Percentiles rank a stretch among this genome's conserved stretches.
phyloP scores from a whole-genome alignment of 306 rosid genomes.

The Vicia faba region DNA sequence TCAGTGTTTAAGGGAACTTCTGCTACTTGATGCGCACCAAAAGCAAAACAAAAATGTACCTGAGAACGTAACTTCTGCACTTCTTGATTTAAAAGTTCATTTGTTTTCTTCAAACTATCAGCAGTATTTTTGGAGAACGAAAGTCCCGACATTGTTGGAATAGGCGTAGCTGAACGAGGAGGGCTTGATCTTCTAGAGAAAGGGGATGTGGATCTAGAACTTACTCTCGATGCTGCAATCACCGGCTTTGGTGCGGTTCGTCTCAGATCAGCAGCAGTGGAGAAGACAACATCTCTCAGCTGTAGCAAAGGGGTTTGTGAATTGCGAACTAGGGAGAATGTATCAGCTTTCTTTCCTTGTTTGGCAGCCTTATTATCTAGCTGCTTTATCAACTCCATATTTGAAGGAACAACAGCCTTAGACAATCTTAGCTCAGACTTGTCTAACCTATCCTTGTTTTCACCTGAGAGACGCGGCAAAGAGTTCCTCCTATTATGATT shows the following conservation, averaged over 20 bases:
- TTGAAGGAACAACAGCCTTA: slow-evolving; percentile 70
- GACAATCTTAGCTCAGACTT: slow-evolving; percentile 76
- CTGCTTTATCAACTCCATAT: slow-evolving; percentile 94
- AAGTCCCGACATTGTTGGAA: slow-evolving; percentile 93
- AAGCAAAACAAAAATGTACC: slow-evolving; percentile 51
- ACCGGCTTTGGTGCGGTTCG: slow-evolving; percentile 75
- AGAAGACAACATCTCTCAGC: slow-evolving; percentile 82
- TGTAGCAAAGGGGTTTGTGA: slow-evolving; percentile 79
- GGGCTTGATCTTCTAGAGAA: slow-evolving; percentile 91
- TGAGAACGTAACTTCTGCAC: slow-evolving; percentile 72
- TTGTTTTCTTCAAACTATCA: slow-evolving; percentile 88
- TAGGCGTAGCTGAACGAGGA: slow-evolving; percentile 95
- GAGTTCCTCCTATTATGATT: slow-evolving; percentile 60
- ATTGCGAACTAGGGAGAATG: slow-evolving; percentile 77
- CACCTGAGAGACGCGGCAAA: slow-evolving; percentile 89
- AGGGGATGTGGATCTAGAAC: slow-evolving; percentile 89
- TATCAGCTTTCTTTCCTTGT: slow-evolving; percentile 89
- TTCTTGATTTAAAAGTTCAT: slow-evolving; percentile 85
- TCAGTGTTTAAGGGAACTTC: not conserved
- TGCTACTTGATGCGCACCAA: slow-evolving; percentile 3
- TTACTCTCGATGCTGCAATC: slow-evolving; percentile 75
- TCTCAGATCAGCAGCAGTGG: slow-evolving; percentile 74
- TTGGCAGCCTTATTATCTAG: slow-evolving; percentile 92
- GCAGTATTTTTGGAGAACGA: slow-evolving; percentile 78
- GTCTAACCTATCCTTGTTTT: slow-evolving; percentile 92